These are phyloP conservation scores for Pythium insidiosum DNA, from an alignment of 352 stramenopile species.

Conservation along the genomic window DNA sequence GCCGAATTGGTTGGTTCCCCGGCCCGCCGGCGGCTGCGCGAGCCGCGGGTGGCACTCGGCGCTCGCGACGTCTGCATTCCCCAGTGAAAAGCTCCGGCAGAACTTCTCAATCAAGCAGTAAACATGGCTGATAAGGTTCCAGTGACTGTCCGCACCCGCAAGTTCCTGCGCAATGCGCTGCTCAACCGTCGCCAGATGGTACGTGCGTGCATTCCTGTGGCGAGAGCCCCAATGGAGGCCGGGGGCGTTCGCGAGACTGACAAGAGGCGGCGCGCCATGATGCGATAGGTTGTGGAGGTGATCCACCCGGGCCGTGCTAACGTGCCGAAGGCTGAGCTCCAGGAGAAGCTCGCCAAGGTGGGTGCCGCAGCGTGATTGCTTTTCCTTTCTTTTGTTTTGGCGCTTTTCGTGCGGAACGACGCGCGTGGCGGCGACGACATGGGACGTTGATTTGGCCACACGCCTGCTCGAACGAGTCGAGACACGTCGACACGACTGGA, in stretches of 20 bases:
- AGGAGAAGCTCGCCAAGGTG: slow-evolving; percentile 97
- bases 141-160: slow-evolving; percentile 98
- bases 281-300: slow-evolving; percentile 92
- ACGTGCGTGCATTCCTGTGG: slow-evolving; percentile 13
- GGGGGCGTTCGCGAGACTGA: too few species aligned
- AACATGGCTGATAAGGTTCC: slow-evolving; percentile 90
- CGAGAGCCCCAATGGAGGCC: not conserved
- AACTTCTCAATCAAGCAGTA: slow-evolving; percentile 62
- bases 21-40: too few species aligned
- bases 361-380: too few species aligned
- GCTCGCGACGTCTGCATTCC: slow-evolving; percentile 12
- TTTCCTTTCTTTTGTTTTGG: too few species aligned
- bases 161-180: slow-evolving; percentile 98
- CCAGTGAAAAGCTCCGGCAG: slow-evolving; percentile 57
- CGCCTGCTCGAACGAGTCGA: too few species aligned
- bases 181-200: slow-evolving; percentile 97
- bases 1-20: slow-evolving; percentile 77
- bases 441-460: too few species aligned
- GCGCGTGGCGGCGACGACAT: too few species aligned
- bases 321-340: slow-evolving; percentile 95
- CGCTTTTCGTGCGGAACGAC: too few species aligned
- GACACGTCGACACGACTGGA: not conserved
- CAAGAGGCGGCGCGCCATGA: too few species aligned
- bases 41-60: too few species aligned
- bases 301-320: slow-evolving; percentile 97